These are phyloP conservation scores for Priceomyces medius DNA, from an alignment of 805 yeast genomes.

Conservation along the genomic window DNA sequence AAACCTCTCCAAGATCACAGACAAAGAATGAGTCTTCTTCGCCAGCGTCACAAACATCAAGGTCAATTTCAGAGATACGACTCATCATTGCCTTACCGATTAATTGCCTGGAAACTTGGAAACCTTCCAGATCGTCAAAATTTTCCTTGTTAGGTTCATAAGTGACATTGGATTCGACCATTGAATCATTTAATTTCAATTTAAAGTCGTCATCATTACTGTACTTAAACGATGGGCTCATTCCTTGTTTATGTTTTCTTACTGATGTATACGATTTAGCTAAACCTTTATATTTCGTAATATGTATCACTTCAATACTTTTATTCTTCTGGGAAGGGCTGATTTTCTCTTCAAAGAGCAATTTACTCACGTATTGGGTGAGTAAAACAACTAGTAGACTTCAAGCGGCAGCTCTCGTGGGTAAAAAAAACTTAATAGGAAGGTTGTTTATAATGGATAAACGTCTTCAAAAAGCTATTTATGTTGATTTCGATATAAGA, in stretches of 20 bases:
- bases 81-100: slow-evolving; percentile 40
- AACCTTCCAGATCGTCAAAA: background rate
- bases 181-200: background rate
- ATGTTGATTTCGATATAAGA: too few species aligned
- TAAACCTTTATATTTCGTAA: background rate
- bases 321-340: slow-evolving; percentile 5
- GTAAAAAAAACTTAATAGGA: slow-evolving; percentile 5
- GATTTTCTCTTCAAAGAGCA: slow-evolving; percentile 1
- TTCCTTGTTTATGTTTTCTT: slow-evolving; percentile 7
- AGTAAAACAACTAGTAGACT: slow-evolving; percentile 26
- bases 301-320: background rate
- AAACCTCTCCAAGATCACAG: slow-evolving; percentile 76
- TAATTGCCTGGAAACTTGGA: slow-evolving; percentile 8
- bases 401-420: slow-evolving; percentile 49
- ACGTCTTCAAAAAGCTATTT: background rate
- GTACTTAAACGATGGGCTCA: slow-evolving; percentile 21
- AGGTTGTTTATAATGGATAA: slow-evolving; percentile 1
- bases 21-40: slow-evolving; percentile 87
- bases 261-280: background rate
- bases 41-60: slow-evolving; percentile 63
- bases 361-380: slow-evolving; percentile 34
- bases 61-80: slow-evolving; percentile 47
- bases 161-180: background rate
- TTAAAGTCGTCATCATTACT: slow-evolving; percentile 9
- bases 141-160: background rate